Percentiles rank a stretch among this genome's conserved stretches.
Conservation (phyloP, 768 basidiomycete genomes). For the Pleurotus citrinopileatus region DNA sequence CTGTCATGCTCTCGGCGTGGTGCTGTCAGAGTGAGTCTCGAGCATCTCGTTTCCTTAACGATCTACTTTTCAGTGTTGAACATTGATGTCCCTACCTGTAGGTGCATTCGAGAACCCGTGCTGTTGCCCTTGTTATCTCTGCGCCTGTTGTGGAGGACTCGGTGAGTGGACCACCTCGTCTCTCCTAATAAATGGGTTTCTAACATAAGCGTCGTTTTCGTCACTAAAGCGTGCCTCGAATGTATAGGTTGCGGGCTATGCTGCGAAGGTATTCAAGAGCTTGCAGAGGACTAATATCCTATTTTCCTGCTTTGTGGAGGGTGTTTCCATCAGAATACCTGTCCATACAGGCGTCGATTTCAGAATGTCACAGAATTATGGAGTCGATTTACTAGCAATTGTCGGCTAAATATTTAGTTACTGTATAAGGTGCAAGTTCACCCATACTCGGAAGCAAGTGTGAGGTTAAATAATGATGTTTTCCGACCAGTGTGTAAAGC, state of each 20-base stretch:
- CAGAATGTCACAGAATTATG: too few species aligned
- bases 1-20: conserved; percentile 61
- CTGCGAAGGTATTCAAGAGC: conserved; percentile 38
- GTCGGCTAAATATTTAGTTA: too few species aligned
- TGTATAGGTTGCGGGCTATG: conserved; percentile 71
- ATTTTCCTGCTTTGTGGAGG: too few species aligned
- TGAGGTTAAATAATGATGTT: too few species aligned
- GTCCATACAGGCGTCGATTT: too few species aligned
- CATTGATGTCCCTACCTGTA: conserved; percentile 17
- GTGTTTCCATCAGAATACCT: too few species aligned
- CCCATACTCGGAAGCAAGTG: too few species aligned
- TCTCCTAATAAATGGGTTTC: too few species aligned
- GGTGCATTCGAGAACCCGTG: conserved; percentile 60
- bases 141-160: conserved; percentile 69
- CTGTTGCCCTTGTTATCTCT: conserved; percentile 71
- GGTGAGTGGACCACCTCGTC: conserved; percentile 30
- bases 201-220: too few species aligned
- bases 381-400: too few species aligned
- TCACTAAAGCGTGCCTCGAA: conserved; percentile 53
- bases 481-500: too few species aligned
- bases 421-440: too few species aligned
- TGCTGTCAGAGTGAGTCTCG: conserved; percentile 58
- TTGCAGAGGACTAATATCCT: conserved; percentile 16
- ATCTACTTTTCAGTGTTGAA: not conserved
- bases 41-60: conserved; percentile 13